Evolutionary conservation across 371 early-diverging fungal genomes (phyloP).

Genomic region (Batkoa obscura): DNA sequence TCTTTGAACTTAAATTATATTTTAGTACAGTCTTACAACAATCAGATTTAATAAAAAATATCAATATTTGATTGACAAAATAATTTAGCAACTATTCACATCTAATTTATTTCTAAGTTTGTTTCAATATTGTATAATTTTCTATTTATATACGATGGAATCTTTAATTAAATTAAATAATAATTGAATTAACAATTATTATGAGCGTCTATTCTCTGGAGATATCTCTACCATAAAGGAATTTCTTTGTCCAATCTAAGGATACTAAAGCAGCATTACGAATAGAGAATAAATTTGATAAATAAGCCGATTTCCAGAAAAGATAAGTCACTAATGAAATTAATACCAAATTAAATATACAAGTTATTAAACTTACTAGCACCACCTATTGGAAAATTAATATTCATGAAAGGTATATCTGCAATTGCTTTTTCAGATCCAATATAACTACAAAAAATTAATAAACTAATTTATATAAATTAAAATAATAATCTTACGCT

Average conservation of each 20-base stretch:
- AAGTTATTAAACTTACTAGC: slow-evolving; percentile 15
- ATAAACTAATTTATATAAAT: neutral
- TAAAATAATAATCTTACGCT: slow-evolving; percentile 26
- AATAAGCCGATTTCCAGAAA: slow-evolving; percentile 55
- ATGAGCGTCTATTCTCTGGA: neutral
- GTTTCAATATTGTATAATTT: too few relatives aligned
- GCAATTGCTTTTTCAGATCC: slow-evolving; percentile 80
- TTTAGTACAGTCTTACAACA: too few relatives aligned
- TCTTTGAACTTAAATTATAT: too few relatives aligned
- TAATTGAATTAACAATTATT: too few relatives aligned
- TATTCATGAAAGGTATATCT: slow-evolving; percentile 57
- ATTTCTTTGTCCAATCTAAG: slow-evolving; percentile 78
- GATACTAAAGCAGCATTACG: slow-evolving; percentile 63
- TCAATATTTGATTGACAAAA: too few relatives aligned
- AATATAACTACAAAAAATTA: slow-evolving; percentile 31
- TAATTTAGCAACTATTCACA: too few relatives aligned
- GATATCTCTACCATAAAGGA: slow-evolving; percentile 73
- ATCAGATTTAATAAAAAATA: too few relatives aligned
- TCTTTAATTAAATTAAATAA: too few relatives aligned
- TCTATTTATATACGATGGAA: too few relatives aligned
- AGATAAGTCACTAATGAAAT: slow-evolving; percentile 32
- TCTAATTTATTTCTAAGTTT: too few relatives aligned
- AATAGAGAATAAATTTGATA: slow-evolving; percentile 55
- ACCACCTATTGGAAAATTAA: slow-evolving; percentile 48
- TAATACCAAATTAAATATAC: neutral